Evolutionary conservation across 345 rosid genomes (phyloP), one percentile per base, ranked within the genome.

Genomic region (Citrus trifoliata): DNA sequence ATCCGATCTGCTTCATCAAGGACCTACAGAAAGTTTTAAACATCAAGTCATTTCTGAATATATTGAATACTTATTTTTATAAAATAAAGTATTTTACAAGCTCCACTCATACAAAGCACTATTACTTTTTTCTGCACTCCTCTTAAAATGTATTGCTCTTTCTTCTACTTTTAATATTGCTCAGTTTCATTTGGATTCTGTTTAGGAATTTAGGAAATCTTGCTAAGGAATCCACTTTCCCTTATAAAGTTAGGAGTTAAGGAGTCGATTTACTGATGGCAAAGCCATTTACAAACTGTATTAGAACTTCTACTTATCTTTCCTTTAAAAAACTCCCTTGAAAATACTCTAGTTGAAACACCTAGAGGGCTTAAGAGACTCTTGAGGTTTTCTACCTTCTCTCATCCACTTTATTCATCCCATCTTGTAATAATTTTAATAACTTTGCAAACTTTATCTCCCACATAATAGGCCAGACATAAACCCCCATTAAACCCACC

Each of bases 1-100:
- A 96, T 96, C 84, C 98, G 84, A 87, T 96, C 99, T 22, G 99
- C 98, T 88, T 96, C 99, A 84, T 96, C 99, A 66, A 96, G 90
- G 40, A 96, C 99, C 98, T 96, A 78, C 51, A 89, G 67, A 76
- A 75, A 66, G 53, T 40, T 33, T 32, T 7, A 22, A 33, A 22
- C 16, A 65, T 65, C 69, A 65, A 32, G 42, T 22, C 25, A 33
- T 65, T 65, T 65, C 46, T 33, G 8, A 65, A 3, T 18, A 18
- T 33, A 19, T 8, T 21, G 4, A 7, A 33, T 33, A 65, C 42
- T n/a, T 33, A 38, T 65, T 32, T 9, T 22, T 32, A 16, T 19
- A 65, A 33, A 65, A 33, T 7, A 25, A 22, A 32, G 46, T 65
- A 32, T 64, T 64, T 13, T 53, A 53, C 22, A 18, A 1, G 33